These are phyloP conservation scores for Westerdykella ornata DNA, from an alignment of 2,329 filamentous ascomycete genomes.

Conservation along the genomic window DNA sequence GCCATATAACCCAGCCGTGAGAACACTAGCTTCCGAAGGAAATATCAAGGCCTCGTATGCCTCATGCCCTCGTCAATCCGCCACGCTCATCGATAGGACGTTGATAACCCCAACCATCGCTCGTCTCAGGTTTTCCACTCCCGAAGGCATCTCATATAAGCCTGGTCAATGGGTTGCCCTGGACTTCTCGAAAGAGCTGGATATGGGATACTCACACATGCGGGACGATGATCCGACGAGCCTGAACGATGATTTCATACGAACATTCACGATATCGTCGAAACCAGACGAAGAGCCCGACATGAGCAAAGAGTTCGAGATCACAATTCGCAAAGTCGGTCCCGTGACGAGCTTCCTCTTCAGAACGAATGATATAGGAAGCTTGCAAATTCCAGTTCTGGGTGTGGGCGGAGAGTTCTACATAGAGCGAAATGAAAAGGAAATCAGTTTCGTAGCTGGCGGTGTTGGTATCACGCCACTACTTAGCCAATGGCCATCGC, in stretches of 20 bases:
- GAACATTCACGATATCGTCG: conserved; percentile 76
- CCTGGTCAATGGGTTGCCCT: conserved; percentile 74
- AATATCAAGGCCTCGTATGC: conserved; percentile 18
- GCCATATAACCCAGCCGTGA: conserved; percentile 72
- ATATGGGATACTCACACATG: conserved; percentile 76
- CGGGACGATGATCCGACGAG: conserved; percentile 69
- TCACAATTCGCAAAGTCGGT: conserved; percentile 65
- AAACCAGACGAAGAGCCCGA: conserved; percentile 32
- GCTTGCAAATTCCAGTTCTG: conserved; percentile 59
- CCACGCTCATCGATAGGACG: conserved; percentile 54
- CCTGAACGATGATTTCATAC: conserved; percentile 76
- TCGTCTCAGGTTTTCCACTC: conserved; percentile 55
- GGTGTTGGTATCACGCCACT: conserved; percentile 81
- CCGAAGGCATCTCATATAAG: conserved; percentile 46
- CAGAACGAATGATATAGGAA: conserved; percentile 46
- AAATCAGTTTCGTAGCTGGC: conserved; percentile 57
- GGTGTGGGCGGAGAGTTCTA: conserved; percentile 66
- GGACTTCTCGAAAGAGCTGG: conserved; percentile 62
- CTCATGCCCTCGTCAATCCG: conserved; percentile 32
- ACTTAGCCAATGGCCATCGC: conserved; percentile 57
- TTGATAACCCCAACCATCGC: conserved; percentile 60
- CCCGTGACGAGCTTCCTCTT: conserved; percentile 61
- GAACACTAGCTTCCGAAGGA: conserved; percentile 57
- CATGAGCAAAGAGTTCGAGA: conserved; percentile 53
- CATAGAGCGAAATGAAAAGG: conserved; percentile 29